Evolutionary conservation across 345 rosid species (phyloP), one percentile per base, ranked within the genome.

Genomic region (Microthlaspi erraticum): DNA sequence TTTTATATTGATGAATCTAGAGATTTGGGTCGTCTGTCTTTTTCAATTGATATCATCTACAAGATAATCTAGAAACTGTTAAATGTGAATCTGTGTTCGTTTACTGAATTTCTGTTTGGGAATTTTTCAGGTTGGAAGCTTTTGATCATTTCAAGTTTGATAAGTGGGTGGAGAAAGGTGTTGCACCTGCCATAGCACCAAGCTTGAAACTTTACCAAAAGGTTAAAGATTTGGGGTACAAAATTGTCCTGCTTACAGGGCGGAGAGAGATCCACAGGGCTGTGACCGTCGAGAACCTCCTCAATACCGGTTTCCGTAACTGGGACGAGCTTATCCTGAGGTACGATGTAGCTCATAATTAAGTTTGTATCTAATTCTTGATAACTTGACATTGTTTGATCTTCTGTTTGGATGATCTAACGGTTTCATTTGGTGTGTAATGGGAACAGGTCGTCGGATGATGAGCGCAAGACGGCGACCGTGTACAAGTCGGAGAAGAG

Each of bases 321-420:
- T 93, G 98, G 98, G 90, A 93, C 67, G 88, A 80, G 76, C 96
- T 91, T 62, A 87, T 93, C 68, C 79, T 93, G 78, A 88, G 98
- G 98, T 87, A 54, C 20, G 8, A 2, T 45, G n/a, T n/a, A n/a
- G n/a, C n/a, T 41, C 33, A 11, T 5, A 26, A 26, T 26, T 4
- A 8, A 42, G 44, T 17, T 31, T 51, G 39, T 2, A 39, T 26
- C 10, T 3, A 18, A 6, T 39, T 13, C 5, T 38, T 50, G 13
- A 71, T 31, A 54, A 32, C 39, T 11, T 54, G 38, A 31, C 23
- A 20, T 36, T 0, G 14, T 49, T n/a, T n/a, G 2, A 14, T n/a
- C 7, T 14, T 69, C 39, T 37, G 10, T 69, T 46, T 51, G 45
- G 36, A 37, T 62, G 13, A 10, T 8, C 6, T n/a, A 16, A 34